phyloP scores from a whole-genome alignment of 495 filamentous ascomycete genomes.

The Aspergillus sparsus region DNA sequence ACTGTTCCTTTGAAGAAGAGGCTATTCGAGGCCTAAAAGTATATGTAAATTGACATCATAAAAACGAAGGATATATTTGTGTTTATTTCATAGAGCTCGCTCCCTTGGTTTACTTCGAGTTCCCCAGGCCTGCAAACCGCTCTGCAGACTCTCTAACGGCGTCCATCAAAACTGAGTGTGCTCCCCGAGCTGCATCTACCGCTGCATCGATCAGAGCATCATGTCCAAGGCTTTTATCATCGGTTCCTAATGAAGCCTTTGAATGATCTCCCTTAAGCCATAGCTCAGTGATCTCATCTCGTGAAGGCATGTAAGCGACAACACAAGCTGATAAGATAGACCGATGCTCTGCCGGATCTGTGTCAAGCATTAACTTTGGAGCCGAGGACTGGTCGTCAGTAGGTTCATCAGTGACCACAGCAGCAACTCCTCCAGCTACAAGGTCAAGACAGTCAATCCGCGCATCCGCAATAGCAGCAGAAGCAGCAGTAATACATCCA shows the following conservation, averaged over 20 bases:
- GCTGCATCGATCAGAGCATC: constrained; percentile 63
- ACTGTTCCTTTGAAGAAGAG: neutral
- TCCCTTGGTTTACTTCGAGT: constrained; percentile 9
- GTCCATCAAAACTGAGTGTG: constrained; percentile 59
- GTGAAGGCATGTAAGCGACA: constrained; percentile 81
- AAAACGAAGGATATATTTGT: neutral
- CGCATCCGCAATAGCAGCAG: constrained; percentile 93
- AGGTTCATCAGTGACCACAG: constrained; percentile 59
- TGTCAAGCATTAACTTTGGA: constrained; percentile 72
- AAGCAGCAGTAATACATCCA: constrained; percentile 90
- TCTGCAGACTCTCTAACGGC: constrained; percentile 57
- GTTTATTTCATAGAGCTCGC: neutral
- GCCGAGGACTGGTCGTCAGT: constrained; percentile 29
- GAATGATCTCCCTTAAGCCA: constrained; percentile 84
- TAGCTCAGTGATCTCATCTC: constrained; percentile 90
- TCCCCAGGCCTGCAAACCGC: constrained; percentile 29
- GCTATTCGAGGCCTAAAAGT: neutral
- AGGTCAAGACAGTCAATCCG: constrained; percentile 95
- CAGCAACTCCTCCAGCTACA: constrained; percentile 85
- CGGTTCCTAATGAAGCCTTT: constrained; percentile 33
- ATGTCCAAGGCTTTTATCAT: constrained; percentile 36
- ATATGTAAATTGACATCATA: neutral
- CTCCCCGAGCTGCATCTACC: constrained; percentile 61
- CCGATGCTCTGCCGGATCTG: constrained; percentile 74
- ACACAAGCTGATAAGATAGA: constrained; percentile 76